Evolutionary conservation across 306 rosid species (phyloP).

Genomic region (Prunus armeniaca): DNA sequence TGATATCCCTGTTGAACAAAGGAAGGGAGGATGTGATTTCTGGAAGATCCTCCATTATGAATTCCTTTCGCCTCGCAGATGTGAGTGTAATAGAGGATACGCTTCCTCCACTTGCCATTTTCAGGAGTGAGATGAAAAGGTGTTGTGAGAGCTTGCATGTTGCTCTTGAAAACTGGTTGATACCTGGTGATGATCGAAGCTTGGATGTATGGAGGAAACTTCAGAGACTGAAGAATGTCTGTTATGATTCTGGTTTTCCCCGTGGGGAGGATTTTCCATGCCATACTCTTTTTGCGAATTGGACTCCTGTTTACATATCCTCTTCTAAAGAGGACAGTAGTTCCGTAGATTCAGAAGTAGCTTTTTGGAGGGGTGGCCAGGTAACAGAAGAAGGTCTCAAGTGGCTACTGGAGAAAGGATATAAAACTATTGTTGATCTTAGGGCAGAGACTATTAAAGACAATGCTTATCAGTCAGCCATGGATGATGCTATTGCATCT

Average conservation of each 20-base stretch:
- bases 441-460: constrained; percentile 76
- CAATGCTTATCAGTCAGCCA: constrained; percentile 52
- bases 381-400: constrained; percentile 90
- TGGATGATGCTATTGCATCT: constrained; percentile 58
- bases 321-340: constrained; percentile 45
- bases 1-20: constrained; percentile 67
- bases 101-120: constrained; percentile 76
- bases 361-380: constrained; percentile 96
- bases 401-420: constrained; percentile 75
- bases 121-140: constrained; percentile 90
- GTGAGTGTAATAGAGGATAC: constrained; percentile 47
- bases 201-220: constrained; percentile 87
- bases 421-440: constrained; percentile 78
- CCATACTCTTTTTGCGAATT: constrained; percentile 74
- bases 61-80: constrained; percentile 34
- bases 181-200: constrained; percentile 54
- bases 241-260: constrained; percentile 85
- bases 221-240: constrained; percentile 84
- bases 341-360: constrained; percentile 52
- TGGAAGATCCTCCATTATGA: constrained; percentile 58
- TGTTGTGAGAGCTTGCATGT: constrained; percentile 94
- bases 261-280: constrained; percentile 68
- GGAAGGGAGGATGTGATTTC: constrained; percentile 81
- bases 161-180: constrained; percentile 74
- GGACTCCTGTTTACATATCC: constrained; percentile 61